A percentile compares a stretch with the other conserved stretches of the same genome.
Evolutionary conservation across 768 basidiomycete genomes (phyloP).

Genomic region (Podaxis sp.): DNA sequence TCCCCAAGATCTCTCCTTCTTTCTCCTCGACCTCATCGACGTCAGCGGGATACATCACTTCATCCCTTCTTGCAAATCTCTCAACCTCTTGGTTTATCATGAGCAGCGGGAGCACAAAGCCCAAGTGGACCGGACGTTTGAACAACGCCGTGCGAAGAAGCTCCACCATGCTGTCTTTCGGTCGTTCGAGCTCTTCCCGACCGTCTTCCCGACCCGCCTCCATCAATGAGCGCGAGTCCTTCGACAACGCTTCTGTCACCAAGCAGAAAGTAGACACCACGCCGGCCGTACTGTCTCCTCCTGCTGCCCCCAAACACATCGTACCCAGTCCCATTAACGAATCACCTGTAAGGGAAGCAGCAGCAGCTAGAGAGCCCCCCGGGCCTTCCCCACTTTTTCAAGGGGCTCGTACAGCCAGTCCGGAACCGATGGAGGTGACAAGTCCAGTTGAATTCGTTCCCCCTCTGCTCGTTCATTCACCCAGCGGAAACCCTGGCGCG

Average conservation of each 20-base stretch:
- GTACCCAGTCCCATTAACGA: slow-evolving; percentile 65
- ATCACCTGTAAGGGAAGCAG: slow-evolving; percentile 58
- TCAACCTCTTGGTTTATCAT: slow-evolving; percentile 8
- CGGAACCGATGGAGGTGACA: slow-evolving; percentile 11
- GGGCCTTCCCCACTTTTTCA: slow-evolving; percentile 42
- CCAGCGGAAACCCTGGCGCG: slow-evolving; percentile 41
- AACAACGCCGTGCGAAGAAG: slow-evolving; percentile 57
- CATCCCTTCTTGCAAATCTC: slow-evolving; percentile 1
- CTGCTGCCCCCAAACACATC: slow-evolving; percentile 16
- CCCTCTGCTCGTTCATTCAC: slow-evolving; percentile 35
- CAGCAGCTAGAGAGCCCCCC: slow-evolving; percentile 31
- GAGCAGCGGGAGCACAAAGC: slow-evolving; percentile 30
- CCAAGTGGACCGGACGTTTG: slow-evolving; percentile 53
- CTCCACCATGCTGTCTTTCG: slow-evolving; percentile 47
- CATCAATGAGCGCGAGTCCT: slow-evolving; percentile 22
- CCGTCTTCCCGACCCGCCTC: slow-evolving; percentile 19
- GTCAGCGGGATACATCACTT: slow-evolving; percentile 5
- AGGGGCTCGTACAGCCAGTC: slow-evolving; percentile 18
- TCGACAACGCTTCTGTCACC: slow-evolving; percentile 14
- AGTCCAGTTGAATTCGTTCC: slow-evolving; percentile 30
- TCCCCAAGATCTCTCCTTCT: slow-evolving; percentile 15
- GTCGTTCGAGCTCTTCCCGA: slow-evolving; percentile 20
- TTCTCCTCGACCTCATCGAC: slow-evolving; percentile 13
- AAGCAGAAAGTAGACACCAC: slow-evolving; percentile 24
- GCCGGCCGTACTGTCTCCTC: slow-evolving; percentile 18